Evolutionary conservation across 2,329 filamentous ascomycete genomes (phyloP).

Genomic region (Emmonsia crescens): DNA sequence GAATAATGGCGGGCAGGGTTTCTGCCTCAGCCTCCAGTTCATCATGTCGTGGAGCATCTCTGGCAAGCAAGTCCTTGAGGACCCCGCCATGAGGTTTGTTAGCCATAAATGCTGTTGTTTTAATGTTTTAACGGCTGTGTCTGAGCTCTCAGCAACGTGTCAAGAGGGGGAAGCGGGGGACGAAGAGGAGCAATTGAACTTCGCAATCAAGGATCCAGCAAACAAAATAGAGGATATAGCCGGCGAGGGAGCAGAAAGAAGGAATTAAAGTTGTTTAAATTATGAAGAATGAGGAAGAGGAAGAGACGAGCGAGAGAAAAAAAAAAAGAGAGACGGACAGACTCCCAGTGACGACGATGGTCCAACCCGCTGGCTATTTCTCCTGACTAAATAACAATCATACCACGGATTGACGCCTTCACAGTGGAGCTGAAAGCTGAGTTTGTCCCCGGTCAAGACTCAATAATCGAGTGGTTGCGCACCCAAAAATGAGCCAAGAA

Average conservation of each 20-base stretch:
- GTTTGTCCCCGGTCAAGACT: not conserved
- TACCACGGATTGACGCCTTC: not conserved
- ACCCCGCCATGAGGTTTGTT: conserved; percentile 70
- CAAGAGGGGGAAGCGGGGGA: not conserved
- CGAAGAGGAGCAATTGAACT: not conserved
- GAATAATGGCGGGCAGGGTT: conserved; percentile 67
- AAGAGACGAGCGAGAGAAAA: not conserved
- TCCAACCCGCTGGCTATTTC: not conserved
- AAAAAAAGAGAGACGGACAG: not conserved
- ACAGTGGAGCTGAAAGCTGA: too few relatives aligned
- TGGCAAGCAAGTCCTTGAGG: conserved; percentile 94
- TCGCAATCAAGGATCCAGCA: not conserved
- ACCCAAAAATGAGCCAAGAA: not conserved
- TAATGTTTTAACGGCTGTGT: not conserved
- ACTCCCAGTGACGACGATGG: not conserved
- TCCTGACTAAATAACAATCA: not conserved
- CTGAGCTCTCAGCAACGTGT: not conserved
- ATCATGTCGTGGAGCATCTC: conserved; percentile 72
- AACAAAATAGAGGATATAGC: not conserved
- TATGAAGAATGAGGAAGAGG: not conserved
- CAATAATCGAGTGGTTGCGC: not conserved
- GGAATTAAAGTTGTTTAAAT: not conserved
- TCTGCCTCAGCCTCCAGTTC: conserved; percentile 78
- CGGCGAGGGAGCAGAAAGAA: not conserved
- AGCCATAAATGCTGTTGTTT: conserved; percentile 31